These are phyloP conservation scores for Nothophaeocryptopus gaeumannii DNA, from an alignment of 2,329 filamentous ascomycete species.

Conservation along the genomic window DNA sequence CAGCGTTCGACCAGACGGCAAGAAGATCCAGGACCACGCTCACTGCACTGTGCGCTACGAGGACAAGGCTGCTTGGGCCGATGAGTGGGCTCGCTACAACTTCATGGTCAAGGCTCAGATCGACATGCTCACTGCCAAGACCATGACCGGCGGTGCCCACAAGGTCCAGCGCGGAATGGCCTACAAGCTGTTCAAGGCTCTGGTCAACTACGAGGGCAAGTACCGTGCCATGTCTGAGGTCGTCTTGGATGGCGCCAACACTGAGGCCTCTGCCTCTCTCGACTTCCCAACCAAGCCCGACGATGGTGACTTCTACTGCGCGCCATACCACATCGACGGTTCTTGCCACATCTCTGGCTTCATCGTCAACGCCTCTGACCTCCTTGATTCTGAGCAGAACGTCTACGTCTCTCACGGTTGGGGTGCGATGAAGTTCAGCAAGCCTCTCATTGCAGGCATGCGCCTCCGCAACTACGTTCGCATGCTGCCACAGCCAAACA, in stretches of 20 bases:
- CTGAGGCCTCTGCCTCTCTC: slow-evolving; percentile 55
- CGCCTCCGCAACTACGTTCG: slow-evolving; percentile 61
- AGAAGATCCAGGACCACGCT: slow-evolving; percentile 60
- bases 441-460: slow-evolving; percentile 43
- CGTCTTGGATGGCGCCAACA: slow-evolving; percentile 55
- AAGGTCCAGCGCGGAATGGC: slow-evolving; percentile 72
- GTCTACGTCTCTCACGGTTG: slow-evolving; percentile 63
- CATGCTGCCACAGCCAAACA: slow-evolving; percentile 57
- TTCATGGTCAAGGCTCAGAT: slow-evolving; percentile 57
- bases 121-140: slow-evolving; percentile 66
- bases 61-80: slow-evolving; percentile 58
- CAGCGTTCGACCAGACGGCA: slow-evolving; percentile 60
- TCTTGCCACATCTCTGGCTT: slow-evolving; percentile 58
- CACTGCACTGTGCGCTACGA: slow-evolving; percentile 61
- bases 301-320: slow-evolving; percentile 57
- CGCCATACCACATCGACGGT: slow-evolving; percentile 60
- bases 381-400: slow-evolving; percentile 57
- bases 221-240: slow-evolving; percentile 60
- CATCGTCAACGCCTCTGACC: slow-evolving; percentile 59
- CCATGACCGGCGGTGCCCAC: slow-evolving; percentile 64
- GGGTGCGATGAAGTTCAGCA: slow-evolving; percentile 53
- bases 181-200: slow-evolving; percentile 68
- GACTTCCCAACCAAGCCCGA: slow-evolving; percentile 54
- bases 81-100: slow-evolving; percentile 64
- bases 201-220: slow-evolving; percentile 56